These are phyloP conservation scores for Botrytis pseudocinerea DNA, from an alignment of 2,329 filamentous ascomycete species.

Conservation along the genomic window DNA sequence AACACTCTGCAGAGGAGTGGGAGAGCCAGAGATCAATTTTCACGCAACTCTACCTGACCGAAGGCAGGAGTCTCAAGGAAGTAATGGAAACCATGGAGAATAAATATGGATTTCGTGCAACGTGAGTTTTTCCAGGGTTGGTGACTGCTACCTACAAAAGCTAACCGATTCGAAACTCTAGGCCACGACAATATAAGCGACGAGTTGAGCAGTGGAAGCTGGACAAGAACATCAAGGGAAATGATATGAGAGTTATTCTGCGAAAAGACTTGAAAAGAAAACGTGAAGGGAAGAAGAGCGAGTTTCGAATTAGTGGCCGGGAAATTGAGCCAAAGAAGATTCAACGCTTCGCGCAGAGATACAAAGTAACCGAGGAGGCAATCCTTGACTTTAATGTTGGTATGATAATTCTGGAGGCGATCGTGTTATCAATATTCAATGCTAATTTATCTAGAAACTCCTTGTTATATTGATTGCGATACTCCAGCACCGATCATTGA, in stretches of 20 bases:
- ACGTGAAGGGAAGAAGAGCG: not conserved
- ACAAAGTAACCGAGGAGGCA: not conserved
- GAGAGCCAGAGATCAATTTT: not conserved
- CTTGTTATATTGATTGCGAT: not conserved
- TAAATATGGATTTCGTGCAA: not conserved
- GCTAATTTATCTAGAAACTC: not conserved
- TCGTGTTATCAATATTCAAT: not conserved
- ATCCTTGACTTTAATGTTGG: not conserved
- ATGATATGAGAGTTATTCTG: not conserved
- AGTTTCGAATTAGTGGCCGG: not conserved
- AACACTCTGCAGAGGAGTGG: not conserved
- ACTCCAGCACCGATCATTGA: not conserved
- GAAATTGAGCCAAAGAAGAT: not conserved
- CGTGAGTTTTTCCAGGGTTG: not conserved
- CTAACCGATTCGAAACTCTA: not conserved
- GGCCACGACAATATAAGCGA: not conserved
- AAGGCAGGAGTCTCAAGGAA: not conserved
- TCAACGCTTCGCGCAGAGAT: slow-evolving; percentile 4
- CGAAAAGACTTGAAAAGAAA: not conserved
- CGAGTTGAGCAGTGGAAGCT: not conserved
- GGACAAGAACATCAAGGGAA: not conserved
- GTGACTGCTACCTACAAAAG: not conserved
- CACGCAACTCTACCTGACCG: not conserved
- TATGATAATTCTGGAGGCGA: not conserved
- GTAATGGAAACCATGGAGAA: not conserved